Percentiles rank a stretch among this genome's conserved stretches.
Evolutionary conservation across 805 yeast species (phyloP).

Genomic region (Groenewaldozyma salmanticensis): DNA sequence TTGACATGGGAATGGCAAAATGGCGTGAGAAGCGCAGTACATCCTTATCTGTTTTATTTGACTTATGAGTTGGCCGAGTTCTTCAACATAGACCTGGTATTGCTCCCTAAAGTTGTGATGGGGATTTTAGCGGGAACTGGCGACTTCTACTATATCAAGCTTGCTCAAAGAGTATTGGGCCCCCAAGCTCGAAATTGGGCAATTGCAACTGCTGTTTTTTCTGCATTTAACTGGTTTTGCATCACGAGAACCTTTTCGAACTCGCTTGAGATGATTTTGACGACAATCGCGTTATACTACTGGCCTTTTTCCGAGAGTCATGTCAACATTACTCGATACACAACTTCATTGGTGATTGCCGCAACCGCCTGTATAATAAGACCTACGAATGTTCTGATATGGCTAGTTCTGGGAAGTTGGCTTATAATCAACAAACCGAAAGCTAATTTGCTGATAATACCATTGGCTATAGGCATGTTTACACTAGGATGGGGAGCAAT

Average conservation of each 20-base stretch:
- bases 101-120: constrained; percentile 56
- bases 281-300: constrained; percentile 52
- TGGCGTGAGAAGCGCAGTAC: constrained; percentile 65
- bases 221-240: constrained; percentile 76
- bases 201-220: constrained; percentile 42
- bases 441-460: constrained; percentile 5
- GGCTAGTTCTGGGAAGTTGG: constrained; percentile 52
- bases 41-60: constrained; percentile 61
- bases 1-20: constrained; percentile 91
- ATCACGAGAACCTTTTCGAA: constrained; percentile 81
- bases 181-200: constrained; percentile 25
- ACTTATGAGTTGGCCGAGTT: constrained; percentile 31
- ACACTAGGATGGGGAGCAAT: constrained; percentile 24
- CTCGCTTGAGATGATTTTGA: constrained; percentile 64
- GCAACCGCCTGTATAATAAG: constrained; percentile 59
- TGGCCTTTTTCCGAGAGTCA: constrained; percentile 51
- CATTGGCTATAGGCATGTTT: constrained; percentile 25
- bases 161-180: constrained; percentile 31
- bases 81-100: constrained; percentile 30
- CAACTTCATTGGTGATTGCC: constrained; percentile 40
- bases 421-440: constrained; percentile 13
- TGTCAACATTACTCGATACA: not conserved
- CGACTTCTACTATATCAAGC: constrained; percentile 49
- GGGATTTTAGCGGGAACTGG: constrained; percentile 63
- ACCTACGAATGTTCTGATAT: constrained; percentile 74